phyloP scores from a whole-genome alignment of 2,329 filamentous ascomycete species.

The Trichoderma atrobrunneum region DNA sequence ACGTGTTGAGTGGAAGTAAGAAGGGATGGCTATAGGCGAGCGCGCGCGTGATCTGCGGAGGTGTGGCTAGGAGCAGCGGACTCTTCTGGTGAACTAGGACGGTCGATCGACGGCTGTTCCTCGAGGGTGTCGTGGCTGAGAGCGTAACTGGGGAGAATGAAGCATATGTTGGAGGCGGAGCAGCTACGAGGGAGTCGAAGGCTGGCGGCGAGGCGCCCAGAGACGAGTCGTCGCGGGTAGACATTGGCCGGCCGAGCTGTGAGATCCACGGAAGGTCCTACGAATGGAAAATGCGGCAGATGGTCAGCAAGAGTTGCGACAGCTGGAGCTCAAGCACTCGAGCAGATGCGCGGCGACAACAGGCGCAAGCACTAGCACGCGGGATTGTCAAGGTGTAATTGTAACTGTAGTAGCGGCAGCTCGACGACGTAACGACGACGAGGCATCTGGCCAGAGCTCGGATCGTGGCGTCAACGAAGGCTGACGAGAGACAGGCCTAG shows the following conservation, averaged over 20 bases:
- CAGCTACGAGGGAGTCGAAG: constrained; percentile 37
- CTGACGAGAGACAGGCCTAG: constrained; percentile 4
- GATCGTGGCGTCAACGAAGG: constrained; percentile 10
- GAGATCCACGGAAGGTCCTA: constrained; percentile 51
- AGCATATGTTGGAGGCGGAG: constrained; percentile 68
- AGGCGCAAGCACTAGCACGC: background rate
- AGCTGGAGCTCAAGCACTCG: background rate
- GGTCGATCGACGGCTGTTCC: constrained; percentile 71
- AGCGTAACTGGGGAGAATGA: constrained; percentile 84
- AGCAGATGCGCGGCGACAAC: background rate
- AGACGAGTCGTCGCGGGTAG: constrained; percentile 38
- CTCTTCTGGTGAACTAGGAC: constrained; percentile 97
- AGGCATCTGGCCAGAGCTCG: constrained; percentile 4
- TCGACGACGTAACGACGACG: background rate
- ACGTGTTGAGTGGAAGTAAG: constrained; percentile 79
- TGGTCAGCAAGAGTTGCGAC: constrained; percentile 14
- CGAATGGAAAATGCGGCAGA: constrained; percentile 9
- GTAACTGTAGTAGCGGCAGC: background rate
- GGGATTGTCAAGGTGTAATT: background rate
- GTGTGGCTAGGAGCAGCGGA: constrained; percentile 85
- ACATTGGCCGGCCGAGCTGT: constrained; percentile 42
- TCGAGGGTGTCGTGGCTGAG: constrained; percentile 60
- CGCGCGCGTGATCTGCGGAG: constrained; percentile 89
- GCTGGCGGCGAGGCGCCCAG: constrained; percentile 35
- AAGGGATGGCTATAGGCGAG: constrained; percentile 96